A percentile compares a stretch with the other conserved stretches of the same genome.
Conservation (phyloP, 495 filamentous ascomycete species). For the Podospora australis region DNA sequence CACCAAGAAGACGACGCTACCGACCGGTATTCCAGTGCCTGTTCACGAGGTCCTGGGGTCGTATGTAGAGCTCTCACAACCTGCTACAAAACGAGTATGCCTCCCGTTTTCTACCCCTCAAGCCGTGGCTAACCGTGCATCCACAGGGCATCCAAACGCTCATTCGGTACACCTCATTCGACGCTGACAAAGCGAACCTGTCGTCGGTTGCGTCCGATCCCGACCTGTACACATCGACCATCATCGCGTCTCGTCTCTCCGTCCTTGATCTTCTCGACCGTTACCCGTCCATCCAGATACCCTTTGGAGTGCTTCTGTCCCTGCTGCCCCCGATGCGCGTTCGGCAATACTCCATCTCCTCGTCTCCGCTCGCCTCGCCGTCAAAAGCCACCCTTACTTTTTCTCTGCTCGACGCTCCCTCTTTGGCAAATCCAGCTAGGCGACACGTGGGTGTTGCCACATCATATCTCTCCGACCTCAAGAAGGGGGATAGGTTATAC, state of each 20-base stretch:
- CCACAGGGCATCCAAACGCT: conserved; percentile 42
- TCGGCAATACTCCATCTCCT: conserved; percentile 75
- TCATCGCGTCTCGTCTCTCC: conserved; percentile 53
- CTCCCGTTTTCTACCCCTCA: background rate
- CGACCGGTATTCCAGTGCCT: conserved; percentile 51
- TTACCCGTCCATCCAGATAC: conserved; percentile 48
- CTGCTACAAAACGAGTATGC: conserved; percentile 51
- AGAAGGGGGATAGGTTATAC: conserved; percentile 53
- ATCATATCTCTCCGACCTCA: conserved; percentile 53
- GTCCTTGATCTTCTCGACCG: conserved; percentile 59
- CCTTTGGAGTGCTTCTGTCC: conserved; percentile 56
- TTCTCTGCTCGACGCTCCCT: conserved; percentile 52
- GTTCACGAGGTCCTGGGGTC: conserved; percentile 56
- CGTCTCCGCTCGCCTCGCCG: conserved; percentile 57
- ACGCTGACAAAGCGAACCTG: conserved; percentile 36
- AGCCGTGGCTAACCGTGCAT: background rate
- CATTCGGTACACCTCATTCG: conserved; percentile 16
- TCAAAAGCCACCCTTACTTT: conserved; percentile 59
- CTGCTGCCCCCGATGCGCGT: conserved; percentile 70
- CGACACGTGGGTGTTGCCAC: conserved; percentile 53
- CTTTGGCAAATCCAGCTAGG: conserved; percentile 41
- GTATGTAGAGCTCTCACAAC: conserved; percentile 67
- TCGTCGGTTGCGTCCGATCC: conserved; percentile 32
- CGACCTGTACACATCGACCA: conserved; percentile 44
- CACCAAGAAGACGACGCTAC: conserved; percentile 49